phyloP scores from a whole-genome alignment of 805 yeast genomes.

The Saturnispora zaruensis region DNA sequence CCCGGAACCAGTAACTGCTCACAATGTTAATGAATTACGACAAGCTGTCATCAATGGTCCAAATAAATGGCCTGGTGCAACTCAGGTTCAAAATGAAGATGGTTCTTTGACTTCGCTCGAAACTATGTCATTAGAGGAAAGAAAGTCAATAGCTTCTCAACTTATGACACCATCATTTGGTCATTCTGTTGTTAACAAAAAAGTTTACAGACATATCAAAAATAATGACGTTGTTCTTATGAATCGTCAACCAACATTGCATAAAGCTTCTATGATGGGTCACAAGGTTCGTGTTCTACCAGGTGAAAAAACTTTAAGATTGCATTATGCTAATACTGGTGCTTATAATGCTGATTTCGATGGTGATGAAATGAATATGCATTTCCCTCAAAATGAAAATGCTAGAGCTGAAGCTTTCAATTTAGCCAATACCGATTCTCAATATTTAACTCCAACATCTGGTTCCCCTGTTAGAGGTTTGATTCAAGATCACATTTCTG shows the following conservation, averaged over 20 bases:
- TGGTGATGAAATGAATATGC: slow-evolving; percentile 99
- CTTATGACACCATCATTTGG: slow-evolving; percentile 73
- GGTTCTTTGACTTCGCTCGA: slow-evolving; percentile 73
- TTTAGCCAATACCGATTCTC: slow-evolving; percentile 95
- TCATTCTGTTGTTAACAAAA: slow-evolving; percentile 68
- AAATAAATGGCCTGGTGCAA: slow-evolving; percentile 97
- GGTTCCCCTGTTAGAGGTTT: slow-evolving; percentile 98
- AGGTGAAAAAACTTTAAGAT: slow-evolving; percentile 90
- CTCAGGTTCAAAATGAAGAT: slow-evolving; percentile 91
- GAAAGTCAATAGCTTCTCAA: slow-evolving; percentile 92
- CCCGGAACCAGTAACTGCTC: slow-evolving; percentile 95
- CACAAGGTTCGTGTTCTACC: slow-evolving; percentile 95
- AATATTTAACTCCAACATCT: slow-evolving; percentile 95
- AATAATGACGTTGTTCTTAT: slow-evolving; percentile 93
- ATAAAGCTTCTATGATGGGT: slow-evolving; percentile 99
- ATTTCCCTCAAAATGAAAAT: slow-evolving; percentile 95
- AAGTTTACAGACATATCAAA: slow-evolving; percentile 88
- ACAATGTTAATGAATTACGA: slow-evolving; percentile 83
- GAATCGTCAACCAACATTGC: slow-evolving; percentile 99
- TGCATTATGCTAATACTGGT: slow-evolving; percentile 98
- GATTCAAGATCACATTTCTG: slow-evolving; percentile 97
- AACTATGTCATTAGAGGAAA: slow-evolving; percentile 87
- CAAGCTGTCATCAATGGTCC: slow-evolving; percentile 98
- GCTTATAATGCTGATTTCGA: slow-evolving; percentile 98
- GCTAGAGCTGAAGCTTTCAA: slow-evolving; percentile 94